Evolutionary conservation across 805 yeast genomes (phyloP).

Genomic region (Lipomyces kockii): DNA sequence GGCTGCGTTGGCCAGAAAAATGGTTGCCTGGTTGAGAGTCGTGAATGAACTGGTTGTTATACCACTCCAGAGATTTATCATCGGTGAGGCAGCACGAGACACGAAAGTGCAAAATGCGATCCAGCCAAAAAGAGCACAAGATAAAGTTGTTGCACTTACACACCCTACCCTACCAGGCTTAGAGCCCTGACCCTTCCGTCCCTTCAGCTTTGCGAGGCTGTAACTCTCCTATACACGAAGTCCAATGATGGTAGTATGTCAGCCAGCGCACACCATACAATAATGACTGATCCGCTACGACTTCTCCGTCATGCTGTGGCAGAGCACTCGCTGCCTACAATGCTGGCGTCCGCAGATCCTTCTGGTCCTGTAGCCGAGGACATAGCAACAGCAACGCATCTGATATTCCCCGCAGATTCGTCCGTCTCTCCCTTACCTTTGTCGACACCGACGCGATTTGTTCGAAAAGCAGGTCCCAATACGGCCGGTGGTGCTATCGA

Average conservation of each 20-base stretch:
- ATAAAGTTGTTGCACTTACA: neutral
- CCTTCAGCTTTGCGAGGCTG: neutral
- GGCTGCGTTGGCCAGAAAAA: neutral
- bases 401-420: constrained; percentile 42
- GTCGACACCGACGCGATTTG: constrained; percentile 58
- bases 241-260: too few species aligned
- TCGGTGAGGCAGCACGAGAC: neutral
- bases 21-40: neutral
- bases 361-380: constrained; percentile 45
- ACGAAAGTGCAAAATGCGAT: neutral
- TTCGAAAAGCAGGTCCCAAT: constrained; percentile 55
- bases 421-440: constrained; percentile 46
- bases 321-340: constrained; percentile 37
- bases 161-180: neutral
- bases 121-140: neutral
- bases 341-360: constrained; percentile 38
- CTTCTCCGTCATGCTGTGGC: constrained; percentile 45
- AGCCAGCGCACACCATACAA: neutral
- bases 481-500: constrained; percentile 40
- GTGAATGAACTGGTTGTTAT: neutral
- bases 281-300: constrained; percentile 42
- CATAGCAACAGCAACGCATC: constrained; percentile 46
- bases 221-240: too few species aligned
- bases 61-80: neutral
- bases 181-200: neutral